A percentile compares a stretch with the other conserved stretches of the same genome.
These are phyloP conservation scores for Kluyveromyces nonfermentans DNA, from an alignment of 805 yeast species.

Conservation along the genomic window DNA sequence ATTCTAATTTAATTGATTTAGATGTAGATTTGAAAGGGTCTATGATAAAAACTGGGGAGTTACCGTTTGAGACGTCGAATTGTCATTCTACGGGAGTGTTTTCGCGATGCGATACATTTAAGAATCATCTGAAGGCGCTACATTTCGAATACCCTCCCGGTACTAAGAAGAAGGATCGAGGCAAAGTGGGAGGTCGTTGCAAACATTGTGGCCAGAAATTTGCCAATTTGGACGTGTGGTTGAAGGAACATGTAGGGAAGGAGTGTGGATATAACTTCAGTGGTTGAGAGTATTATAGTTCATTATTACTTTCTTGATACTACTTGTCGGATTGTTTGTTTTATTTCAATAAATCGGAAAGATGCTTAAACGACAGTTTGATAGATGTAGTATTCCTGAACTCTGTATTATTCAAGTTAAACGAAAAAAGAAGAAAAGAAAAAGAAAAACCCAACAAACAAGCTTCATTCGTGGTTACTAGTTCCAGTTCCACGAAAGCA, in stretches of 20 bases:
- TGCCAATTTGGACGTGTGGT: slow-evolving; percentile 70
- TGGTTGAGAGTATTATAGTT: no score
- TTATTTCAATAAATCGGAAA: no score
- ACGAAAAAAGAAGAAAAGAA: no score
- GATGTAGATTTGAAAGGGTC: slow-evolving; percentile 25
- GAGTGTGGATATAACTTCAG: slow-evolving; percentile 19
- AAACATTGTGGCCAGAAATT: slow-evolving; percentile 64
- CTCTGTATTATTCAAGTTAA: no score
- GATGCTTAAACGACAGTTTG: no score
- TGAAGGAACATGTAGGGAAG: slow-evolving; percentile 55
- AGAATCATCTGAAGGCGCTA: slow-evolving; percentile 81
- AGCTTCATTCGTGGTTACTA: no score
- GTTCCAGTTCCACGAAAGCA: not conserved
- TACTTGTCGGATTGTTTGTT: no score
- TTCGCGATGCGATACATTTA: slow-evolving; percentile 83
- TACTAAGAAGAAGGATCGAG: slow-evolving; percentile 69
- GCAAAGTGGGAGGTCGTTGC: slow-evolving; percentile 62
- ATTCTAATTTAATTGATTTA: slow-evolving; percentile 23
- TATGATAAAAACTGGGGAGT: slow-evolving; percentile 12
- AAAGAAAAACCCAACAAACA: no score
- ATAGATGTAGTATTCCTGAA: no score
- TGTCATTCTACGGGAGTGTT: slow-evolving; percentile 84
- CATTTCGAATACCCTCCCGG: slow-evolving; percentile 87
- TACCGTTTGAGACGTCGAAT: slow-evolving; percentile 21
- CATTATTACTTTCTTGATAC: no score